phyloP scores from a whole-genome alignment of 129 eudicot species.

The Centrapalus pauciflorus region DNA sequence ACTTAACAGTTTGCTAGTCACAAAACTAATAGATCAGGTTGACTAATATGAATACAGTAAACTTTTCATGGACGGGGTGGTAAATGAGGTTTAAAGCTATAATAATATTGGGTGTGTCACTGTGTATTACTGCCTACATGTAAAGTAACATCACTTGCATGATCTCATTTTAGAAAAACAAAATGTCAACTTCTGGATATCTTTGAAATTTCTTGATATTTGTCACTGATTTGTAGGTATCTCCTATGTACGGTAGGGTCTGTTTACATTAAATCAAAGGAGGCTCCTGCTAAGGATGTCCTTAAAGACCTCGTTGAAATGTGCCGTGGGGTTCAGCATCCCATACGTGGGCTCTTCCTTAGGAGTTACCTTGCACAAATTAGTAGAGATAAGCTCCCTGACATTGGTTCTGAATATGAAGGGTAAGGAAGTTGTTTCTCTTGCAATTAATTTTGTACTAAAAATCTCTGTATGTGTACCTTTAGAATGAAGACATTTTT shows the following conservation, averaged over 20 bases:
- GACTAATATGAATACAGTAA: background rate
- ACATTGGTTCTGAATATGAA: constrained; percentile 91
- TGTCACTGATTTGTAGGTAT: constrained; percentile 40
- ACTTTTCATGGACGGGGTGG: background rate
- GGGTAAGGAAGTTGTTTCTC: constrained; percentile 51
- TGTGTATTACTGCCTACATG: background rate
- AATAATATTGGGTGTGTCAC: background rate
- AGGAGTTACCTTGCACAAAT: constrained; percentile 96
- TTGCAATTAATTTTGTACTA: background rate
- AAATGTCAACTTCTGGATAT: background rate
- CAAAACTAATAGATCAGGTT: background rate
- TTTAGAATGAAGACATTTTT: background rate
- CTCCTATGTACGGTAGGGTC: constrained; percentile 89
- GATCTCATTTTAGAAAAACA: constrained; percentile 7
- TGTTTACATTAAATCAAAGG: constrained; percentile 75
- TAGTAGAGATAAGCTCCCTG: constrained; percentile 90
- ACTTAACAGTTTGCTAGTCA: background rate
- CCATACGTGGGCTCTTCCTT: constrained; percentile 89
- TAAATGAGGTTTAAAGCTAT: background rate
- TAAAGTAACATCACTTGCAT: background rate
- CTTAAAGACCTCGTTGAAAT: constrained; percentile 96
- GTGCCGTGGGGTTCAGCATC: constrained; percentile 92
- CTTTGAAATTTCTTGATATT: constrained; percentile 1
- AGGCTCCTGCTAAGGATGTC: constrained; percentile 82
- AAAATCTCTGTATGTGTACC: background rate